Conservation (phyloP, 139 green algal species). For the Closterium sp. region DNA sequence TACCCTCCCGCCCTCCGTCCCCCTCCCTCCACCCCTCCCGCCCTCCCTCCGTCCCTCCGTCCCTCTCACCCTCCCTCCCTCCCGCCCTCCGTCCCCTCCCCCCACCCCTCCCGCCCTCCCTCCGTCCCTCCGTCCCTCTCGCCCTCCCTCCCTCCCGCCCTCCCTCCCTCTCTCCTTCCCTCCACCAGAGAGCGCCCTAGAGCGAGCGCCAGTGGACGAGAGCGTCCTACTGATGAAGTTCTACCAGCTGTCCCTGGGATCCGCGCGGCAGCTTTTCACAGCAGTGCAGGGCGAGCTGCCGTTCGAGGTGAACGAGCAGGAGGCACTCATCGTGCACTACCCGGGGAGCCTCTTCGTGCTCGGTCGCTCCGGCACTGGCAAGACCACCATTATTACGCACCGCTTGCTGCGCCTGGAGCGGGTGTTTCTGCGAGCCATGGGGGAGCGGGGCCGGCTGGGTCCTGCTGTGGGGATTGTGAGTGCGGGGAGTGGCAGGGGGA, state of each 20-base stretch:
- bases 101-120: background rate
- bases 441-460: background rate
- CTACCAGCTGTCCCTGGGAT: slow-evolving; percentile 13
- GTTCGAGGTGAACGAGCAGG: slow-evolving; percentile 33
- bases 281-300: slow-evolving; percentile 32
- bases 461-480: background rate
- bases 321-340: slow-evolving; percentile 13
- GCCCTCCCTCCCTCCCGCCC: no score
- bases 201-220: slow-evolving; percentile 24
- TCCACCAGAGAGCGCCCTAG: background rate
- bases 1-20: no score
- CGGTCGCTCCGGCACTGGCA: slow-evolving; percentile 26
- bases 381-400: slow-evolving; percentile 37
- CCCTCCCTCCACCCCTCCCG: no score
- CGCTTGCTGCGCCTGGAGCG: slow-evolving; percentile 21
- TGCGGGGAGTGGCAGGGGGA: background rate
- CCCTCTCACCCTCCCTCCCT: no score
- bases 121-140: no score
- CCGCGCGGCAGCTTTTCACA: background rate
- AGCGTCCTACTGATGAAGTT: slow-evolving; percentile 43
- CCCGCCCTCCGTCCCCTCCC: no score
- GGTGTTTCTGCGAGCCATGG: background rate
- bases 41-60: no score
- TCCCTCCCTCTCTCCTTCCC: no score
- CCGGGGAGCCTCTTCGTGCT: slow-evolving; percentile 36